phyloP scores from a whole-genome alignment of 2,329 filamentous ascomycete species.

The Xylaria sp. region DNA sequence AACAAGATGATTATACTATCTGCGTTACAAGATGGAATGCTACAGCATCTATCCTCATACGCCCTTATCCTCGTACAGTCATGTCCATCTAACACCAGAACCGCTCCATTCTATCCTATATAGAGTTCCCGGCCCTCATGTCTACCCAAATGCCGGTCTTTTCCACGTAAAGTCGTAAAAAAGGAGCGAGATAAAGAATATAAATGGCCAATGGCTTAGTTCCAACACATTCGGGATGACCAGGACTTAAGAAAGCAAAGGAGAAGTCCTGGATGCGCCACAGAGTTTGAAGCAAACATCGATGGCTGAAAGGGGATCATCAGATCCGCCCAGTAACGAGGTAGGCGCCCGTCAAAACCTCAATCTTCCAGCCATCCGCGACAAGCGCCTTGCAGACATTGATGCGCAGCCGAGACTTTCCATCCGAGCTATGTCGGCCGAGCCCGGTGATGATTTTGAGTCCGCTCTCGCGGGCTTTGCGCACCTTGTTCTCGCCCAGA shows the following conservation, averaged over 20 bases:
- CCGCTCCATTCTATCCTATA: background rate
- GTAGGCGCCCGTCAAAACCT: slow-evolving; percentile 76
- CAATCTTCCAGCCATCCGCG: slow-evolving; percentile 84
- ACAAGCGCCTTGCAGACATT: slow-evolving; percentile 81
- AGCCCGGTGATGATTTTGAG: slow-evolving; percentile 84
- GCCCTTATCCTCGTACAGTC: background rate
- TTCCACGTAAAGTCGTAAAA: background rate
- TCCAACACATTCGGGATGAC: background rate
- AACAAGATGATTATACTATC: background rate
- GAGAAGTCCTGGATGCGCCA: background rate
- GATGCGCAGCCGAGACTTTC: slow-evolving; percentile 79
- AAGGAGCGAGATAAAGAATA: background rate
- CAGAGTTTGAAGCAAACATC: background rate
- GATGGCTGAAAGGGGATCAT: slow-evolving; percentile 4
- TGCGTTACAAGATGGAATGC: background rate
- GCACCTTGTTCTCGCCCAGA: slow-evolving; percentile 75
- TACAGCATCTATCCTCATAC: background rate
- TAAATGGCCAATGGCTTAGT: background rate
- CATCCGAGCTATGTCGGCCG: slow-evolving; percentile 81
- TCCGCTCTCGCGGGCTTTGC: slow-evolving; percentile 62
- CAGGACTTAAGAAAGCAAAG: background rate
- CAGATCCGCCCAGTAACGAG: slow-evolving; percentile 70
- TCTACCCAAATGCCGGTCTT: background rate
- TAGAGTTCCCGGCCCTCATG: background rate
- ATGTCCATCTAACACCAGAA: background rate